These are phyloP conservation scores for Mycena citricolor DNA, from an alignment of 1,284 basidiomycete species.

Conservation along the genomic window DNA sequence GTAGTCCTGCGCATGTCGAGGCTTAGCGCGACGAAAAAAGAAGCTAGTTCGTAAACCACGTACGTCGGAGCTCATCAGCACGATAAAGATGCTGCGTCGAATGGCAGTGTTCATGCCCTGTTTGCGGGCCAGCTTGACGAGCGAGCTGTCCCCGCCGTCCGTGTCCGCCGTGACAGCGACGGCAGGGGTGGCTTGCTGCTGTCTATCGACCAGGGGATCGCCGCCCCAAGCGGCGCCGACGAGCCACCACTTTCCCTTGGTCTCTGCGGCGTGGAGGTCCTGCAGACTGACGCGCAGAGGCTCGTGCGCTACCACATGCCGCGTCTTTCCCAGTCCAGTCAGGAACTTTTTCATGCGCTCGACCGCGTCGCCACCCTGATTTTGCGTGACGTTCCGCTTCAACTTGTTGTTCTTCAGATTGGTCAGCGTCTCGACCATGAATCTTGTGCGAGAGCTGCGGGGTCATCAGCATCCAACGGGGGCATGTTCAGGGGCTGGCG, in stretches of 20 bases:
- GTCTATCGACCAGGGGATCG: slow-evolving; percentile 78
- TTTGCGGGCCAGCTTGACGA: slow-evolving; percentile 81
- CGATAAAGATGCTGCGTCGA: slow-evolving; percentile 86
- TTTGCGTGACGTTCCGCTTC: slow-evolving; percentile 61
- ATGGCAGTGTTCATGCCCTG: slow-evolving; percentile 99
- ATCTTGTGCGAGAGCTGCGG: slow-evolving; percentile 78
- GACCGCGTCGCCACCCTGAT: slow-evolving; percentile 70
- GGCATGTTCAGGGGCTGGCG: neutral
- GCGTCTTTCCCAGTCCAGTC: slow-evolving; percentile 70
- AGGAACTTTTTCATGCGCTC: slow-evolving; percentile 87
- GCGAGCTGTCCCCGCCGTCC: slow-evolving; percentile 45
- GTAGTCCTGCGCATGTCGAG: slow-evolving; percentile 69
- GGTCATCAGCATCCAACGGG: neutral
- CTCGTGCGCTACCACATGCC: slow-evolving; percentile 79
- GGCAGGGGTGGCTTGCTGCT: slow-evolving; percentile 35
- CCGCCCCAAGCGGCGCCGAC: slow-evolving; percentile 97
- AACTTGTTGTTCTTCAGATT: slow-evolving; percentile 91
- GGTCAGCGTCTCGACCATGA: slow-evolving; percentile 90
- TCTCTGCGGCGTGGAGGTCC: slow-evolving; percentile 85
- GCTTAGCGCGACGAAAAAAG: neutral
- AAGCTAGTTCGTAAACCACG: slow-evolving; percentile 51
- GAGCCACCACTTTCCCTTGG: slow-evolving; percentile 97
- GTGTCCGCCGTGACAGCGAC: slow-evolving; percentile 21
- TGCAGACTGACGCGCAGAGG: slow-evolving; percentile 79
- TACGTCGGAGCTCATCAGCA: slow-evolving; percentile 92